Base-by-base conservation (phyloP, 257 asterid genomes). In the Agastache rugosa region DNA sequence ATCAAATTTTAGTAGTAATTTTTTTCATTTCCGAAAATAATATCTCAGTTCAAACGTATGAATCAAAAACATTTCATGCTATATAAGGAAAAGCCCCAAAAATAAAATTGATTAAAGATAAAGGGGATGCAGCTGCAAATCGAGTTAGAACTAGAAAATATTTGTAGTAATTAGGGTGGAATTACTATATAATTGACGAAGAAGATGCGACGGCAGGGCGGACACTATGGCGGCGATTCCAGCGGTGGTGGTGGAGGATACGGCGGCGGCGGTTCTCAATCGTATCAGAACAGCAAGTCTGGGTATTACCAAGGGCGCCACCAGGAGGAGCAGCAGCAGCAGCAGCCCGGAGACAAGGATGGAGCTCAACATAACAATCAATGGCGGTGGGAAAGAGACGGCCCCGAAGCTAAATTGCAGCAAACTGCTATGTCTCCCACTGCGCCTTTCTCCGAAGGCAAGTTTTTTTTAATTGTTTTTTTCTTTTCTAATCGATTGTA, bases 361-460 rank as follows among this genome's bases (percentile, higher is more conserved):
- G 86, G 77, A 45, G 85, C 79, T 37, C 87, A 84, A 42, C 75
- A 77, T 73, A 79, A 79, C 22, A 82, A 81, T 83, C 89, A 89
- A 68, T 85, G 91, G 92, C 86, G 87, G 73, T 85, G 94, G 96
- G 94, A 91, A 74, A 83, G 92, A 80, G 93, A 91, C 42, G 85
- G 81, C 5, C 45, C 78, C 20, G 82, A 78, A 72, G 75, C 87
- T 25, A 82, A 79, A 77, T 53, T 88, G 80, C 85, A 83, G 9
- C 83, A 80, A 67, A 85, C 83, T 67, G 87, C 91, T 17, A 85
- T 89, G 87, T 87, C 97, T 6, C 92, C 97, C 8, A 82, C 85
- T 11, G 79, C 88, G 74, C 85, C 84, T 37, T 85, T 74, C 77
- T 76, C 87, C 74, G 87, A 87, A 80, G 93, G 93, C 76, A 82